These are phyloP conservation scores for Arachis hypogaea DNA, from an alignment of 306 rosid genomes.

Conservation along the genomic window DNA sequence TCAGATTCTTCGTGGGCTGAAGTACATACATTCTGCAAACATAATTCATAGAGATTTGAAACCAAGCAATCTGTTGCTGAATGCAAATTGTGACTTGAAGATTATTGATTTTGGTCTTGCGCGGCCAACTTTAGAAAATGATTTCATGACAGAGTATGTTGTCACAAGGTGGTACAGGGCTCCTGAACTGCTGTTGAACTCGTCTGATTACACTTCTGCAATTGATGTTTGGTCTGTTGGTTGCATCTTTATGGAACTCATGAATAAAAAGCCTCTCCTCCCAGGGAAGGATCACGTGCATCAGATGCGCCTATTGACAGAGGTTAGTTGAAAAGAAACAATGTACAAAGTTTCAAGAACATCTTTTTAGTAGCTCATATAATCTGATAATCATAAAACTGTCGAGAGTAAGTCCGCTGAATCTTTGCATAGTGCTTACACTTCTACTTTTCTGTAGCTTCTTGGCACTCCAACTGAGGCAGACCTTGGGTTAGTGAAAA, in stretches of 20 bases:
- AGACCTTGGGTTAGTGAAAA: slow-evolving; percentile 77
- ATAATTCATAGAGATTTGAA: slow-evolving; percentile 92
- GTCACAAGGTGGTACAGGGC: slow-evolving; percentile 99
- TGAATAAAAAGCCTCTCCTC: slow-evolving; percentile 90
- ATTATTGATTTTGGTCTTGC: slow-evolving; percentile 97
- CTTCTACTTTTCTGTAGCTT: slow-evolving; percentile 59
- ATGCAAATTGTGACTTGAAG: slow-evolving; percentile 93
- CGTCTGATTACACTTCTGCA: slow-evolving; percentile 91
- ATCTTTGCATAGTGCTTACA: slow-evolving; percentile 35
- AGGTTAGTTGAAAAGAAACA: slow-evolving; percentile 54
- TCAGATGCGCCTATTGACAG: slow-evolving; percentile 95
- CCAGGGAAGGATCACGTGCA: slow-evolving; percentile 93
- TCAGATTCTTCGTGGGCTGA: slow-evolving; percentile 94
- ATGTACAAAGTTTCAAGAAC: not conserved
- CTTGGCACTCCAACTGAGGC: slow-evolving; percentile 98
- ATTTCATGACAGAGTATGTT: slow-evolving; percentile 91
- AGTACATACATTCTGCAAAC: slow-evolving; percentile 92
- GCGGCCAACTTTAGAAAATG: slow-evolving; percentile 79
- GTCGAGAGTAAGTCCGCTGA: slow-evolving; percentile 28
- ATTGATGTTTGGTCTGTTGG: slow-evolving; percentile 99
- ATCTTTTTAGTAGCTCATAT: not conserved
- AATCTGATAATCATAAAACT: slow-evolving; percentile 15
- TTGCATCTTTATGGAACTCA: slow-evolving; percentile 96
- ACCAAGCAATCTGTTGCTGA: slow-evolving; percentile 88
- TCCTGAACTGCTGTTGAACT: slow-evolving; percentile 90